phyloP scores from a whole-genome alignment of 2,329 filamentous ascomycete species.

The Talaromyces sp. region DNA sequence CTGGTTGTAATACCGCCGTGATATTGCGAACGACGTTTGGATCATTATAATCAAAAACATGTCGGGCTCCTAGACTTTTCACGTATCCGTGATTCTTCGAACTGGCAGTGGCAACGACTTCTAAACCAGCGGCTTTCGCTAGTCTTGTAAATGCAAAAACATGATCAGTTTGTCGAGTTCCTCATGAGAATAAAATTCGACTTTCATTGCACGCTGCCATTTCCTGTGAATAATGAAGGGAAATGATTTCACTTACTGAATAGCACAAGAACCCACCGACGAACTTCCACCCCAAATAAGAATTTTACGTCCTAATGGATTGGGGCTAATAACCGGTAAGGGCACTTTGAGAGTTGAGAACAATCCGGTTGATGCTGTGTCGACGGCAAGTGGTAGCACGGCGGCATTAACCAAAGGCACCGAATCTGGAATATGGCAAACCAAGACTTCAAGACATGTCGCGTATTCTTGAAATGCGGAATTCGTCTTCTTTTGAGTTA shows the following conservation, averaged over 20 bases:
- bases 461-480: conserved; percentile 7
- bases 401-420: conserved; percentile 40
- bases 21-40: conserved; percentile 35
- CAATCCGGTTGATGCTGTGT: conserved; percentile 24
- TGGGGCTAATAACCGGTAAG: conserved; percentile 28
- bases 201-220: not conserved
- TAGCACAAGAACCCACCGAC: conserved; percentile 11
- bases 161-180: too few relatives aligned
- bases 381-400: conserved; percentile 38
- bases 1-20: conserved; percentile 18
- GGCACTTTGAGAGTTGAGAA: conserved; percentile 32
- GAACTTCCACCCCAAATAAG: conserved; percentile 46
- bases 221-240: not conserved
- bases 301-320: conserved; percentile 23
- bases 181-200: too few relatives aligned
- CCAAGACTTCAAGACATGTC: conserved; percentile 8
- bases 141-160: too few relatives aligned
- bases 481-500: not conserved
- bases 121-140: conserved; percentile 30
- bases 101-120: conserved; percentile 37
- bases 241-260: conserved; percentile 28
- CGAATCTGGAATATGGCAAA: conserved; percentile 25
- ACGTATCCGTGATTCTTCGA: conserved; percentile 32
- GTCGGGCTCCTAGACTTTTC: conserved; percentile 31
- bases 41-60: conserved; percentile 43